phyloP scores from a whole-genome alignment of 257 asterid genomes.

The Galeopsis tetrahit region DNA sequence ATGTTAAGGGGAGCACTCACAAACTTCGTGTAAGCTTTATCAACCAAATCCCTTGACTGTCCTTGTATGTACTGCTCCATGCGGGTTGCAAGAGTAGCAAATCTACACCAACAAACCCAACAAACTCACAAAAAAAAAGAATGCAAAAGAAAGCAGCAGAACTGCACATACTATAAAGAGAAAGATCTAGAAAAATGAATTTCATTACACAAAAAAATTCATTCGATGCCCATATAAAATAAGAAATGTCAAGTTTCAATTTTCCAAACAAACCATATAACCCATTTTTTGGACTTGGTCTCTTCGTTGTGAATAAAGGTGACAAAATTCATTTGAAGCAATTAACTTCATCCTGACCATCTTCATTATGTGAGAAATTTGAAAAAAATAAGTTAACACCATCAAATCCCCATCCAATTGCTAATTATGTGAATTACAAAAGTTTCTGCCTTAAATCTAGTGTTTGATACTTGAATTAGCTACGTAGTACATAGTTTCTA shows the following conservation, averaged over 20 bases:
- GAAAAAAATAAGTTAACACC: slow-evolving; percentile 7
- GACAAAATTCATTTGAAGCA: neutral
- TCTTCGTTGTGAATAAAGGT: slow-evolving; percentile 3
- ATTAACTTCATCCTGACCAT: slow-evolving; percentile 7
- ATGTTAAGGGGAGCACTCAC: slow-evolving; percentile 54
- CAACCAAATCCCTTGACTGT: slow-evolving; percentile 97
- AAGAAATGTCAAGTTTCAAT: neutral
- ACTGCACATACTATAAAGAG: slow-evolving; percentile 14
- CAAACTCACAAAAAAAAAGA: slow-evolving; percentile 24
- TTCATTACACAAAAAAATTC: neutral
- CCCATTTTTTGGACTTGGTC: neutral
- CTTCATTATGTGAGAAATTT: neutral
- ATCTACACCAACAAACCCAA: slow-evolving; percentile 52
- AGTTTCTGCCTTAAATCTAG: slow-evolving; percentile 14
- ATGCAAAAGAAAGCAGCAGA: slow-evolving; percentile 28
- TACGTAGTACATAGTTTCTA: neutral
- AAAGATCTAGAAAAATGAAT: slow-evolving; percentile 23
- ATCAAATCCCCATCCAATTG: too few species aligned
- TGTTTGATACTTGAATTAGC: neutral
- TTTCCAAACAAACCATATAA: slow-evolving; percentile 3
- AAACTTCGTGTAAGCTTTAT: slow-evolving; percentile 90
- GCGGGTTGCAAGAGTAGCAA: slow-evolving; percentile 96
- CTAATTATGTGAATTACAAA: neutral
- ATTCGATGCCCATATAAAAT: neutral
- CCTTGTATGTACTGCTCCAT: slow-evolving; percentile 99